These are phyloP conservation scores for Argentina anserina DNA, from an alignment of 306 rosid species.

Conservation along the genomic window DNA sequence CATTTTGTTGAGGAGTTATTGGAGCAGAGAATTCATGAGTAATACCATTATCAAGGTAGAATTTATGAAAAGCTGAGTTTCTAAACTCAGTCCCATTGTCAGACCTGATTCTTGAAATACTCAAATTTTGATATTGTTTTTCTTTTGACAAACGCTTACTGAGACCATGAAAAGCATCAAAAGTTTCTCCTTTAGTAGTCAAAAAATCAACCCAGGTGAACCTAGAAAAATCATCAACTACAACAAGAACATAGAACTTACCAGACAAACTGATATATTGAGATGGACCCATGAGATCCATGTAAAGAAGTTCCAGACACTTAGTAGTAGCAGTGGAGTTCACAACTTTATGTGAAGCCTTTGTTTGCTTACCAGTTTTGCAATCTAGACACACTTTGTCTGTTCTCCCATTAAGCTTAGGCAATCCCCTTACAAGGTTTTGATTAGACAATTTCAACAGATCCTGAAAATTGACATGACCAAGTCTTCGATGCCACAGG, in stretches of 20 bases:
- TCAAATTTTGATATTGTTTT: not conserved
- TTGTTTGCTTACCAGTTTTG: too few species aligned
- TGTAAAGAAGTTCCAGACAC: fast-evolving
- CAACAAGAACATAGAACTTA: not conserved
- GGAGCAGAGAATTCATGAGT: not conserved
- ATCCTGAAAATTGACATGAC: too few species aligned
- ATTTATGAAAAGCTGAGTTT: too few species aligned
- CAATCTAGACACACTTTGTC: too few species aligned
- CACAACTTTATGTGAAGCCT: too few species aligned
- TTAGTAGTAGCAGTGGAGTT: too few species aligned
- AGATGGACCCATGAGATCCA: not conserved
- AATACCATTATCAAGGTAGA: fast-evolving
- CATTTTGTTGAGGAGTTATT: not conserved
- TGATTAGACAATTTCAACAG: too few species aligned
- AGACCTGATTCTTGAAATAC: not conserved
- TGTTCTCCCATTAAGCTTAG: too few species aligned
- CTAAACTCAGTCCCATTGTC: not conserved
- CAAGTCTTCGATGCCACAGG: too few species aligned
- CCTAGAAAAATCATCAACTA: not conserved
- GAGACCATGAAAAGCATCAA: fast-evolving
- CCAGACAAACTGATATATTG: not conserved
- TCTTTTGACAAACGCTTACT: not conserved
- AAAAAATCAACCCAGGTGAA: not conserved
- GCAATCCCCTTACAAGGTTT: too few species aligned
- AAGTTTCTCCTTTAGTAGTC: not conserved